Evolutionary conservation across 176 grass and related monocot species (phyloP).

Genomic region (Bolboschoenus planiculmis): DNA sequence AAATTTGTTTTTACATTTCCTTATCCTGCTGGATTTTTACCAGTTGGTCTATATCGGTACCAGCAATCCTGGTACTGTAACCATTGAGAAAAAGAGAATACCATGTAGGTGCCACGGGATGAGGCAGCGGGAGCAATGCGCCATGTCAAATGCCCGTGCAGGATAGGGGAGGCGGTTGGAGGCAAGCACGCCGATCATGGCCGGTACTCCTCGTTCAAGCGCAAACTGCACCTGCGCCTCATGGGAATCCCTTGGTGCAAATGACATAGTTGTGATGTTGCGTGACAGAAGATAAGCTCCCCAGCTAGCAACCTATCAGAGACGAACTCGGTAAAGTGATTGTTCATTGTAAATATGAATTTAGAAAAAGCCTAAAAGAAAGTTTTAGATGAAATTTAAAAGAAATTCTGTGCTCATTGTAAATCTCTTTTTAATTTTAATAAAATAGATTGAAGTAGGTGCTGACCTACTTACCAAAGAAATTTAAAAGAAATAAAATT

Average conservation of each 20-base stretch:
- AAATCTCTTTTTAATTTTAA: neutral
- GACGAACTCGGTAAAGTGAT: neutral
- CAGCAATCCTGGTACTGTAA: neutral
- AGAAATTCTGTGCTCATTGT: neutral
- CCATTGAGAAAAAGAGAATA: neutral
- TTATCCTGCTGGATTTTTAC: neutral
- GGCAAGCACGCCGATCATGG: constrained; percentile 42
- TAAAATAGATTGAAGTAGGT: too few species aligned
- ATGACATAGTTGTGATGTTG: constrained; percentile 38
- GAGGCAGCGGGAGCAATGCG: constrained; percentile 51
- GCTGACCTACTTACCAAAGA: neutral
- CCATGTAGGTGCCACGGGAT: constrained; percentile 45
- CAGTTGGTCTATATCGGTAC: neutral
- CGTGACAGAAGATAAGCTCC: constrained; percentile 39
- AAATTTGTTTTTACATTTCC: neutral
- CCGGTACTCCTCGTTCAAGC: constrained; percentile 44
- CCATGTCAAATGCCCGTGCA: constrained; percentile 49
- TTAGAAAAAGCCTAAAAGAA: neutral
- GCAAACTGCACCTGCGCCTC: constrained; percentile 53
- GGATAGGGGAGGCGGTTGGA: constrained; percentile 46
- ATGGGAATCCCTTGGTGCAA: constrained; percentile 34
- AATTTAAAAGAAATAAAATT: neutral
- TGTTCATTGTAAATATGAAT: neutral
- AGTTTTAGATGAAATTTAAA: neutral
- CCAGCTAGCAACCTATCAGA: constrained; percentile 32